Conservation (phyloP, 2,329 filamentous ascomycete genomes). For the Sporothrix humicola region DNA sequence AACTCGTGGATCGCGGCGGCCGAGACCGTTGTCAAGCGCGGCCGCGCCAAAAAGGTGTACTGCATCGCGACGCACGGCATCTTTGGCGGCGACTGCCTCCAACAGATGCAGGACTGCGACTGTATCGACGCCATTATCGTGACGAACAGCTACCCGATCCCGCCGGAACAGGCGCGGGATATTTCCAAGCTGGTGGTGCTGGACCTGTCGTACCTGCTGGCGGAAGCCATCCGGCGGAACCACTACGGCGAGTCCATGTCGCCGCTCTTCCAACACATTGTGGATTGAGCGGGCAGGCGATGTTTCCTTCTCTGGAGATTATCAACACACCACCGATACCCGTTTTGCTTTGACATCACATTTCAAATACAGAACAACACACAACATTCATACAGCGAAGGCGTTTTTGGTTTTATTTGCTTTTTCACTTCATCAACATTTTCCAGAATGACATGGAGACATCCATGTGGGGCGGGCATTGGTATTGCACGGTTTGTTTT, state of each 20-base stretch:
- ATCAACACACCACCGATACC: not conserved
- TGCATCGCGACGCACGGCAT: slow-evolving; percentile 97
- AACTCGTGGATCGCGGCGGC: slow-evolving; percentile 97
- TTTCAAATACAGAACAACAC: not conserved
- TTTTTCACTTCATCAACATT: not conserved
- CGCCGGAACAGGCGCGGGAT: slow-evolving; percentile 70
- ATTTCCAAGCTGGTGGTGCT: slow-evolving; percentile 86
- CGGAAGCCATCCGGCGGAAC: slow-evolving; percentile 93
- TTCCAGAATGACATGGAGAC: not conserved
- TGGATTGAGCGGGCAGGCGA: slow-evolving; percentile 52
- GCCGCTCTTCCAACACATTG: slow-evolving; percentile 70
- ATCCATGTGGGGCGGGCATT: not conserved
- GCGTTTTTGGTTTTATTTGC: slow-evolving; percentile 12
- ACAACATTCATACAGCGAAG: slow-evolving; percentile 27
- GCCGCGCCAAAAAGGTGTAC: slow-evolving; percentile 90
- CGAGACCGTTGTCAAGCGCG: slow-evolving; percentile 93
- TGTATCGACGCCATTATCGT: slow-evolving; percentile 94
- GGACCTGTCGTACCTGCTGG: slow-evolving; percentile 83
- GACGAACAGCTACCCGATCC: slow-evolving; percentile 95
- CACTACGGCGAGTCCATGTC: slow-evolving; percentile 90
- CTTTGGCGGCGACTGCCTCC: slow-evolving; percentile 86
- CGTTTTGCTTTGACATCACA: not conserved
- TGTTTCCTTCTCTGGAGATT: no score
- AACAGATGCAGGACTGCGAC: slow-evolving; percentile 88
- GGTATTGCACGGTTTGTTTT: slow-evolving; percentile 29